Percentiles rank a stretch among this genome's conserved stretches.
These are phyloP conservation scores for Hyparrhenia diplandra DNA, from an alignment of 176 grass and related monocot species.

Conservation along the genomic window DNA sequence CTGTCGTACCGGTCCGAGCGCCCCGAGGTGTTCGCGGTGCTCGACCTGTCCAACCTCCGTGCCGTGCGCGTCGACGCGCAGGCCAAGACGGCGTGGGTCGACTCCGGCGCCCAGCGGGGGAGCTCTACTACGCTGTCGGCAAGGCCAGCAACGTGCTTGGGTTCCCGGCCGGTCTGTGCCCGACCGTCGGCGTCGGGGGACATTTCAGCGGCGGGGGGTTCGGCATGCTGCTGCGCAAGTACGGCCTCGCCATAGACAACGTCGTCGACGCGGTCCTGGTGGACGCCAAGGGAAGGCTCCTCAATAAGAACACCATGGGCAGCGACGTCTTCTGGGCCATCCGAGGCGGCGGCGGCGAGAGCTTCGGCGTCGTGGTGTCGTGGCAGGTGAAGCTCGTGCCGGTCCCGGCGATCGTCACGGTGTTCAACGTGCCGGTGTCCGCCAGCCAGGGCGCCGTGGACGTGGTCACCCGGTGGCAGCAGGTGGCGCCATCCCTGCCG, in stretches of 20 bases:
- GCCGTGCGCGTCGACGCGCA: constrained; percentile 17
- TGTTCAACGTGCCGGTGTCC: constrained; percentile 31
- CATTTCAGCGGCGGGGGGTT: constrained; percentile 73
- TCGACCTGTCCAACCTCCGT: constrained; percentile 39
- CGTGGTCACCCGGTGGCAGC: constrained; percentile 50
- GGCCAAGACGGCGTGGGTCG: constrained; percentile 41
- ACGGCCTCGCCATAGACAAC: constrained; percentile 53
- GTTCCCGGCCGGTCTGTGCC: constrained; percentile 56
- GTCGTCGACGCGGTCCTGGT: constrained; percentile 48
- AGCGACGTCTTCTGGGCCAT: constrained; percentile 49
- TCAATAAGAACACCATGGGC: constrained; percentile 44
- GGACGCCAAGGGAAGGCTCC: constrained; percentile 39
- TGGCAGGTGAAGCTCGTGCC: constrained; percentile 42
- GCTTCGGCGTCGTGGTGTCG: constrained; percentile 58
- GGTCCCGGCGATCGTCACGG: constrained; percentile 33
- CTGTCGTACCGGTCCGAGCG: constrained; percentile 48
- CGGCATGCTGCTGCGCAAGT: constrained; percentile 55
- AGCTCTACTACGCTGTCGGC: constrained; percentile 50
- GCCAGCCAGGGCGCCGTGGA: constrained; percentile 37
- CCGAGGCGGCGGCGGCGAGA: constrained; percentile 54
- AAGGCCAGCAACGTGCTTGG: constrained; percentile 14
- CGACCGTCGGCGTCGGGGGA: constrained; percentile 59
- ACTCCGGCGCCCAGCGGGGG: constrained; percentile 56
- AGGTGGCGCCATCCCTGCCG: constrained; percentile 25
- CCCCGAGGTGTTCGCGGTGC: constrained; percentile 35